Conservation (phyloP, 768 basidiomycete species). For the Russula foetens region DNA sequence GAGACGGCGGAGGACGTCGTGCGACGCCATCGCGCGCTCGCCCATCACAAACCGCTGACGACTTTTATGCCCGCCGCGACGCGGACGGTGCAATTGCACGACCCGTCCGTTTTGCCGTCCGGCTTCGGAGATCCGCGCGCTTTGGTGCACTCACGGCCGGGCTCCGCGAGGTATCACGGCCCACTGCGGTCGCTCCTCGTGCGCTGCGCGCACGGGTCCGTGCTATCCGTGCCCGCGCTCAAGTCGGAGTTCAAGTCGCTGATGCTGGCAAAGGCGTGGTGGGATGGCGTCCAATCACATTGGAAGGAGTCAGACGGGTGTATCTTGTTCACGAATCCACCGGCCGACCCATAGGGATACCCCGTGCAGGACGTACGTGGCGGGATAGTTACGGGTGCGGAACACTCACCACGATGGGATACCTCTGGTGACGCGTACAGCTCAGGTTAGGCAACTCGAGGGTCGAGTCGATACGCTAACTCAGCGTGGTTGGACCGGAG, state of each 20-base stretch:
- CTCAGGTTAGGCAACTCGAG: too few relatives aligned
- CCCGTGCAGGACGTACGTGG: too few relatives aligned
- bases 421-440: too few relatives aligned
- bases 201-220: slow-evolving; percentile 44
- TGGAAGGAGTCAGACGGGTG: slow-evolving; percentile 8
- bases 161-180: slow-evolving; percentile 38
- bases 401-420: too few relatives aligned
- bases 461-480: background rate
- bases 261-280: slow-evolving; percentile 60
- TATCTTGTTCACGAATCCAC: slow-evolving; percentile 1
- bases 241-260: slow-evolving; percentile 54
- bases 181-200: slow-evolving; percentile 37
- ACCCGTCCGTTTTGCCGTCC: background rate
- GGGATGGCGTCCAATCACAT: slow-evolving; percentile 51
- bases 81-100: slow-evolving; percentile 27
- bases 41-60: slow-evolving; percentile 45
- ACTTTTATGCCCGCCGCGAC: slow-evolving; percentile 21
- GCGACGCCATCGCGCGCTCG: slow-evolving; percentile 51
- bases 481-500: background rate
- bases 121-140: background rate
- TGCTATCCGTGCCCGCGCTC: slow-evolving; percentile 46
- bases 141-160: slow-evolving; percentile 27
- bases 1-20: slow-evolving; percentile 52
- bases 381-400: too few relatives aligned
- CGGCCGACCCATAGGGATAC: too few relatives aligned